Evolutionary conservation across 1,139 yeast genomes (phyloP).

Genomic region (Yamadazyma diddensiae): DNA sequence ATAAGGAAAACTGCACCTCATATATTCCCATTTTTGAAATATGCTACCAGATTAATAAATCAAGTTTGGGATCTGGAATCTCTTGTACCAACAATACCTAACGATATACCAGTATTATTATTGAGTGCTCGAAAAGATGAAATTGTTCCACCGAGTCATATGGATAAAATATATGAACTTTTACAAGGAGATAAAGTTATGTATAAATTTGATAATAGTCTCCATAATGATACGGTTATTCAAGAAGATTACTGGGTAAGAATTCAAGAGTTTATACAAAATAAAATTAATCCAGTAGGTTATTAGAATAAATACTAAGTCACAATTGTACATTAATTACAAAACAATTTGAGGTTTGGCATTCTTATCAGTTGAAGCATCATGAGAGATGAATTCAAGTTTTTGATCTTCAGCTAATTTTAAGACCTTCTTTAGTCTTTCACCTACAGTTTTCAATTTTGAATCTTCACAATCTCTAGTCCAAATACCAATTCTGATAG

Average conservation of each 20-base stretch:
- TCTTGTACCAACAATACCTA: slow-evolving; percentile 51
- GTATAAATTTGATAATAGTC: slow-evolving; percentile 54
- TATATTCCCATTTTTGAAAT: slow-evolving; percentile 66
- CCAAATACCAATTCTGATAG: slow-evolving; percentile 89
- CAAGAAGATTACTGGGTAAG: slow-evolving; percentile 75
- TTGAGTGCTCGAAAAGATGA: slow-evolving; percentile 80
- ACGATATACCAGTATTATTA: slow-evolving; percentile 63
- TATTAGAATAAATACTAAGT: slow-evolving; percentile 15
- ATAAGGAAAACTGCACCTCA: slow-evolving; percentile 80
- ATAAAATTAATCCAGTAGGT: slow-evolving; percentile 40
- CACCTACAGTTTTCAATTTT: slow-evolving; percentile 69
- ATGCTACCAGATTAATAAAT: slow-evolving; percentile 62
- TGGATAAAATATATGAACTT: slow-evolving; percentile 57
- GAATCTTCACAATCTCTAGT: slow-evolving; percentile 75
- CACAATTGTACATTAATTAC: slow-evolving; percentile 15
- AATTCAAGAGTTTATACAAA: slow-evolving; percentile 53
- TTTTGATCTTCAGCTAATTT: slow-evolving; percentile 65
- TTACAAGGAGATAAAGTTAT: slow-evolving; percentile 49
- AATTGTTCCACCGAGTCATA: slow-evolving; percentile 86
- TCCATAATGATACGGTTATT: slow-evolving; percentile 77
- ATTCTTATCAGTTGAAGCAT: slow-evolving; percentile 45
- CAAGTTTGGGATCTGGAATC: slow-evolving; percentile 82
- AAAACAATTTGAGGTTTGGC: slow-evolving; percentile 41
- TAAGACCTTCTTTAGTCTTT: slow-evolving; percentile 77
- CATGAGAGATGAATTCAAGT: slow-evolving; percentile 75